Base-by-base conservation (phyloP, 495 filamentous ascomycete genomes). In the Patellaria atrata region DNA sequence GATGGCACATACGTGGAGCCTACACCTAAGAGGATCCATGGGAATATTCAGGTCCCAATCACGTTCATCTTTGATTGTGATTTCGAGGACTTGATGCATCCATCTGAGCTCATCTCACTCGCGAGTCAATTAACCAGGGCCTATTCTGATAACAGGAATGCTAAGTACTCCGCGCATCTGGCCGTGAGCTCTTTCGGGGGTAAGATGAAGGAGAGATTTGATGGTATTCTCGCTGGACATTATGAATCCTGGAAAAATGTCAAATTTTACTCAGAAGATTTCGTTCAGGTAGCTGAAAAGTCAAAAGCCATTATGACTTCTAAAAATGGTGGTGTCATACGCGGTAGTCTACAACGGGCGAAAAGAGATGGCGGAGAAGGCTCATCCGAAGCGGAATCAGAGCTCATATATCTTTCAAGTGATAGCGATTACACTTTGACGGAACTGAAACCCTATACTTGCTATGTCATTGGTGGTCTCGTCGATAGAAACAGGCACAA, bases 401-500 rank as follows among this genome's bases (percentile, higher is more conserved):
- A 77, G 43, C 48, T 92, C 10, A 70, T 99, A 15, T 99, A 99
- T 46, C 71, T 99, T 6, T 78, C 80, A 15, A 77, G 80, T 27
- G 89, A 96, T 50, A 86, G 81, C 27, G 71, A 77, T 0, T 64
- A 92, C 33, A 93, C 79, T 0, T 58, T 99, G 19, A 70, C 75
- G 1, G 63, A 77, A 29, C 67, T 96, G 16, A 80, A 81, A 55
- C 77, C 83, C 0, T 77, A 84, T 59, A 82, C 75, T 23, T 84
- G 71, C 27, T 99, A 99, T 51, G 79, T 99, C 22, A 79, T 99
- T 37, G 89, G 89, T 13, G 89, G 87, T 0, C 60, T 99, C 17
- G 91, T 99, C 16, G 89, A 99, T 53, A 80, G 79, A 58, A 99
- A 99, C 49, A 66, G 89, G 15, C 72, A 99, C 54, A 99, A 99